Conservation (phyloP, 148 eudicot species). For the Amaranthus cruentus region DNA sequence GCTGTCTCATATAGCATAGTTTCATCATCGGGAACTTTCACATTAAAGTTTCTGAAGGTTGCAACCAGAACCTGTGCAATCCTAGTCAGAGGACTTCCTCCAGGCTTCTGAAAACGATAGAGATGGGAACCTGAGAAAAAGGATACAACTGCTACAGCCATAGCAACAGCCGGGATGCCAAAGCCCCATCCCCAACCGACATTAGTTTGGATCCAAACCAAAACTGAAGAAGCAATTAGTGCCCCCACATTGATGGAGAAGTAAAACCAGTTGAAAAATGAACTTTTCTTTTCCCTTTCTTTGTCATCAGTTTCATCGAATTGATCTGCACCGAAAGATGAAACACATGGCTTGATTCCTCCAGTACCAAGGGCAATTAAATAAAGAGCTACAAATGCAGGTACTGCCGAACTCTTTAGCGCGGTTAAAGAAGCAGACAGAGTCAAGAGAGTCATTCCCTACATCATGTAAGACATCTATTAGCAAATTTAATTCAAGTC, state of each 20-base stretch:
- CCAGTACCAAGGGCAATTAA: slow-evolving; percentile 55
- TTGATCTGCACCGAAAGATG: slow-evolving; percentile 61
- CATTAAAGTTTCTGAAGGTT: slow-evolving; percentile 31
- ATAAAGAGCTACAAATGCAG: slow-evolving; percentile 36
- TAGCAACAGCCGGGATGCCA: slow-evolving; percentile 52
- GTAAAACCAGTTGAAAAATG: slow-evolving; percentile 57
- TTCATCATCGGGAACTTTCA: slow-evolving; percentile 37
- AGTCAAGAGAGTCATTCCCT: slow-evolving; percentile 53
- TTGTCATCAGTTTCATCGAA: slow-evolving; percentile 45
- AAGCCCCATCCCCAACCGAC: slow-evolving; percentile 64
- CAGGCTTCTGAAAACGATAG: slow-evolving; percentile 49
- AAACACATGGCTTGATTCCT: slow-evolving; percentile 59
- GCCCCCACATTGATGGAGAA: slow-evolving; percentile 56
- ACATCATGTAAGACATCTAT: neutral
- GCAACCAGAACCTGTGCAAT: slow-evolving; percentile 50
- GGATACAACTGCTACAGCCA: slow-evolving; percentile 45
- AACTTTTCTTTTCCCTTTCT: slow-evolving; percentile 40
- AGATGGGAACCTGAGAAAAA: slow-evolving; percentile 42
- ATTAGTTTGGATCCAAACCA: slow-evolving; percentile 52
- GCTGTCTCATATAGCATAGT: slow-evolving; percentile 39
- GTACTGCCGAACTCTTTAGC: slow-evolving; percentile 26
- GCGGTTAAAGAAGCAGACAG: slow-evolving; percentile 40
- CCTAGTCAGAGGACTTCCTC: slow-evolving; percentile 54
- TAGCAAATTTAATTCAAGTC: neutral
- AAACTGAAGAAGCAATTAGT: slow-evolving; percentile 42